Percentiles rank a stretch among this genome's conserved stretches.
Evolutionary conservation across 257 asterid genomes (phyloP).

Genomic region (Solanum medicagineum): DNA sequence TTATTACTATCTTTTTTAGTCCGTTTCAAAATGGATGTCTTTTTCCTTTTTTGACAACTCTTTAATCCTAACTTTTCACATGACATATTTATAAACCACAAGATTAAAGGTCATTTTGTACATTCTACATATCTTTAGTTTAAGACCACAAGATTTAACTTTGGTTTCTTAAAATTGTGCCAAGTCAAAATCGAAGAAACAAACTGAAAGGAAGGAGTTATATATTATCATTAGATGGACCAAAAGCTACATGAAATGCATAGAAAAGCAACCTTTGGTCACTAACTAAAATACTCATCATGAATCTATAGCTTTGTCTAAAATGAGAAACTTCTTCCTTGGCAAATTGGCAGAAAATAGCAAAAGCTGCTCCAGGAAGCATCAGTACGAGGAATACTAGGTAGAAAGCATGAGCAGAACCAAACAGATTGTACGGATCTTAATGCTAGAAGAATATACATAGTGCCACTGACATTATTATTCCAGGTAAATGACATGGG

Average conservation of each 20-base stretch:
- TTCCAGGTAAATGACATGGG: not conserved
- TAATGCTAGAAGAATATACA: not conserved
- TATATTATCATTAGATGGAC: not conserved
- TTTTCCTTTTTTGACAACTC: no score
- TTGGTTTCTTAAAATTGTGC: no score
- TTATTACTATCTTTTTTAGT: no score
- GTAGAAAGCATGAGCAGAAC: not conserved
- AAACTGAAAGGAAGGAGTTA: no score
- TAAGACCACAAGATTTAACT: no score
- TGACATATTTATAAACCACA: no score
- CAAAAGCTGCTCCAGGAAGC: not conserved
- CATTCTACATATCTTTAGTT: no score
- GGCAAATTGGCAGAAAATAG: not conserved
- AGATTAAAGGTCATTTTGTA: no score
- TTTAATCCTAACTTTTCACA: no score
- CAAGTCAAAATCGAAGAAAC: no score
- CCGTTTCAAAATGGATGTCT: no score
- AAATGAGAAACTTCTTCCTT: not conserved
- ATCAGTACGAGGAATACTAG: not conserved
- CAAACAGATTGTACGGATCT: not conserved
- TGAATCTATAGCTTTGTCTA: not conserved
- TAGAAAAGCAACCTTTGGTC: not conserved
- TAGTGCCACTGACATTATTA: not conserved
- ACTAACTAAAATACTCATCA: not conserved
- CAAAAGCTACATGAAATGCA: not conserved